Evolutionary conservation across 2,329 filamentous ascomycete genomes (phyloP).

Genomic region (Fusarium neocosmosporiellum): DNA sequence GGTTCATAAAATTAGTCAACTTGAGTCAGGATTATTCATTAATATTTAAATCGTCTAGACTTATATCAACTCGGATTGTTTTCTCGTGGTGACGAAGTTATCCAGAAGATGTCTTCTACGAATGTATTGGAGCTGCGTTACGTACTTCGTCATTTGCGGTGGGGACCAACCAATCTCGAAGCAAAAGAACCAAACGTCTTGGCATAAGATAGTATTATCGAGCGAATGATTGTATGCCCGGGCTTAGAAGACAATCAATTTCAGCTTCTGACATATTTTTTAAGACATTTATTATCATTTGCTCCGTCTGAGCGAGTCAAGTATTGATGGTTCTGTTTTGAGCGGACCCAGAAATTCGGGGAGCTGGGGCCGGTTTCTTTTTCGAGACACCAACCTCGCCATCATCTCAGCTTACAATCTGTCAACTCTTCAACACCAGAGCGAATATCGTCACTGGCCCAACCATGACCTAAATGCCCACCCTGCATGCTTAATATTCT

Average conservation of each 20-base stretch:
- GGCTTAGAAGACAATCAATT: neutral
- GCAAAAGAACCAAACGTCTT: neutral
- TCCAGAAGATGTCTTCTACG: neutral
- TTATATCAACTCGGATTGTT: neutral
- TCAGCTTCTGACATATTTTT: neutral
- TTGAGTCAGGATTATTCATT: neutral
- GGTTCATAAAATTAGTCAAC: neutral
- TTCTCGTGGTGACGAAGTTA: neutral
- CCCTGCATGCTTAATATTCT: neutral
- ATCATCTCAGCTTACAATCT: slow-evolving; percentile 4
- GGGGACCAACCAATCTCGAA: neutral
- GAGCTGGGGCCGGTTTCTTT: slow-evolving; percentile 16
- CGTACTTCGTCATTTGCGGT: neutral
- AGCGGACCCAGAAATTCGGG: slow-evolving; percentile 22
- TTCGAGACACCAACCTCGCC: slow-evolving; percentile 1
- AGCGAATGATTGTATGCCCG: neutral
- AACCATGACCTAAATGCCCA: neutral
- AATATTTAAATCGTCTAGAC: neutral
- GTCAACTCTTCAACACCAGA: slow-evolving; percentile 12
- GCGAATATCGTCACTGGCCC: neutral
- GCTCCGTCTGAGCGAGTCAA: neutral
- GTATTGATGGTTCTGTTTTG: neutral
- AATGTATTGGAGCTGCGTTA: neutral
- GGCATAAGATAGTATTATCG: neutral
- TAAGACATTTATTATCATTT: neutral